Conservation (phyloP, 768 basidiomycete species). For the Boletales sp. region DNA sequence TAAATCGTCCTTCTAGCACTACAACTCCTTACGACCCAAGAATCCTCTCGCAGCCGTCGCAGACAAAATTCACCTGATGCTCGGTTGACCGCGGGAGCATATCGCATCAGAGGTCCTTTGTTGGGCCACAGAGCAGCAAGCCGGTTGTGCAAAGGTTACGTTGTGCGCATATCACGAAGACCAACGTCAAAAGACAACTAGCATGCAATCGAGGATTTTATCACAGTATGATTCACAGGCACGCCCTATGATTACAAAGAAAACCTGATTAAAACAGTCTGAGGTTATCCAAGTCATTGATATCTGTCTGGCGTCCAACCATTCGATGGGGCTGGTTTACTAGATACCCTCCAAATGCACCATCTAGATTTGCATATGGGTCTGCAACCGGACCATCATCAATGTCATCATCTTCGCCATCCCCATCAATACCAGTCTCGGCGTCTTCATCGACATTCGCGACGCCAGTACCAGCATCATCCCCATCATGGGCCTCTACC, state of each 20-base stretch:
- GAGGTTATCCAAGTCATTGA: slow-evolving; percentile 61
- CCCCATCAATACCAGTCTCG: slow-evolving; percentile 26
- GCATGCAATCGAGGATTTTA: not conserved
- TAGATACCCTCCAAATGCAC: slow-evolving; percentile 70
- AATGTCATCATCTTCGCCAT: slow-evolving; percentile 42
- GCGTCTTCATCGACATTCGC: slow-evolving; percentile 27
- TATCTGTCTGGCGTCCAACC: slow-evolving; percentile 36
- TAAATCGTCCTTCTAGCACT: slow-evolving; percentile 53
- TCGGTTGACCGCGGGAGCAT: slow-evolving; percentile 17
- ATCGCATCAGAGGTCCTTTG: too few relatives aligned
- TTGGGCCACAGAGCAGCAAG: too few relatives aligned
- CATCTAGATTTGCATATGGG: slow-evolving; percentile 81
- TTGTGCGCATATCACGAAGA: slow-evolving; percentile 6
- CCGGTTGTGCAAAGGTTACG: too few relatives aligned
- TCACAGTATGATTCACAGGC: not conserved
- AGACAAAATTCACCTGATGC: slow-evolving; percentile 29
- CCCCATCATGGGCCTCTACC: not conserved
- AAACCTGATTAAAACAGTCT: slow-evolving; percentile 43
- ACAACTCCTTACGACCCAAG: slow-evolving; percentile 77
- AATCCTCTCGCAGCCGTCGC: slow-evolving; percentile 24
- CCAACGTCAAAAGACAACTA: slow-evolving; percentile 1
- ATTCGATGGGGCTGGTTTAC: slow-evolving; percentile 73
- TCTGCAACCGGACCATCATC: slow-evolving; percentile 40
- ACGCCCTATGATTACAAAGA: not conserved
- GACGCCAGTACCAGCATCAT: slow-evolving; percentile 10